A percentile compares a stretch with the other conserved stretches of the same genome.
These are phyloP conservation scores for Amaranthus cruentus DNA, from an alignment of 148 eudicot genomes.

Conservation along the genomic window DNA sequence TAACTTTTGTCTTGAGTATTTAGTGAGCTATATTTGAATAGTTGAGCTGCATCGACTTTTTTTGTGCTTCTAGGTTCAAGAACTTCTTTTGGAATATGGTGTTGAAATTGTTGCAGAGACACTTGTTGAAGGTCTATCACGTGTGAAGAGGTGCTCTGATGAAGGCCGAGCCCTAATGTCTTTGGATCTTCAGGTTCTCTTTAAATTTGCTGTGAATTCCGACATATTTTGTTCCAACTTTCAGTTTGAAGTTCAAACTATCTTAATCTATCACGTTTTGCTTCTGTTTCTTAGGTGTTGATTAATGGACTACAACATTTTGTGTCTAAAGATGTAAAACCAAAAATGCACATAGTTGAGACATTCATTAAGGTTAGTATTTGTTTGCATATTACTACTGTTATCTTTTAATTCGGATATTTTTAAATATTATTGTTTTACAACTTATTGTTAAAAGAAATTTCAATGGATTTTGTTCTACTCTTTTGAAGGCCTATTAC, in stretches of 20 bases:
- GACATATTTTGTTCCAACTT: background rate
- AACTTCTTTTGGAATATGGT: constrained; percentile 73
- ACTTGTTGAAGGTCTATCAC: constrained; percentile 81
- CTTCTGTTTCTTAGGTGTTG: constrained; percentile 49
- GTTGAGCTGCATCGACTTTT: background rate
- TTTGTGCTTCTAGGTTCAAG: constrained; percentile 55
- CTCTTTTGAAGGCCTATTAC: constrained; percentile 68
- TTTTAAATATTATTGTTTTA: background rate
- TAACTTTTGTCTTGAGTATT: background rate
- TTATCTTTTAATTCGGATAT: background rate
- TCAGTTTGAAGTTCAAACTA: background rate
- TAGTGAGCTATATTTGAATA: background rate
- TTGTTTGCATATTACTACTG: background rate
- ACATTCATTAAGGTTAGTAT: constrained; percentile 72
- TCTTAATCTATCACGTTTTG: background rate
- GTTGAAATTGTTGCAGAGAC: constrained; percentile 84
- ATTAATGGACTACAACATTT: constrained; percentile 91
- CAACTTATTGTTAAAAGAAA: too few species aligned
- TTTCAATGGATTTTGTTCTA: background rate
- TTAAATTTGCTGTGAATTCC: background rate
- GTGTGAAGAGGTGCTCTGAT: constrained; percentile 86
- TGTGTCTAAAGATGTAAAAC: constrained; percentile 64
- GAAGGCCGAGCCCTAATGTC: constrained; percentile 99
- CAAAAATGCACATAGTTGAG: constrained; percentile 78
- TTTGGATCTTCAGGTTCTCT: constrained; percentile 82